Percentiles rank a stretch among this genome's conserved stretches.
Evolutionary conservation across 1,139 yeast genomes (phyloP).

Genomic region (Debaryomyces sp.): DNA sequence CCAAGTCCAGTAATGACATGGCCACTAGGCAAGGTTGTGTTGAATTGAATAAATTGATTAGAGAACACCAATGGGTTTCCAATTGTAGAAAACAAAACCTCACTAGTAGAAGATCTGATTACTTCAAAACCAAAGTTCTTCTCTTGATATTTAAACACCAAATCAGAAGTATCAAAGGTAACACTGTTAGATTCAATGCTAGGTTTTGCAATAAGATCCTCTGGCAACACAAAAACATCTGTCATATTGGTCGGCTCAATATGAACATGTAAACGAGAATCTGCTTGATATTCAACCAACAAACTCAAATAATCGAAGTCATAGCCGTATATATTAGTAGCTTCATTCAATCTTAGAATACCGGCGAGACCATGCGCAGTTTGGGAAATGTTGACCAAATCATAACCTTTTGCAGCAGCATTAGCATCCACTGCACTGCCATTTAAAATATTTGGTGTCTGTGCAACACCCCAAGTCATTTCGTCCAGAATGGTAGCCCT

Average conservation of each 20-base stretch:
- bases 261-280: conserved; percentile 25
- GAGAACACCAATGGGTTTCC: conserved; percentile 34
- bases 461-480: conserved; percentile 19
- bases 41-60: conserved; percentile 33
- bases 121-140: conserved; percentile 30
- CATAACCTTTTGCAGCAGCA: conserved; percentile 27
- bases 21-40: conserved; percentile 27
- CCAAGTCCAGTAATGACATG: conserved; percentile 34
- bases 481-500: conserved; percentile 3
- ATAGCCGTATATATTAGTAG: conserved; percentile 32
- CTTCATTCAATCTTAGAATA: conserved; percentile 22
- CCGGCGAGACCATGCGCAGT: conserved; percentile 25
- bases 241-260: conserved; percentile 28
- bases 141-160: conserved; percentile 22
- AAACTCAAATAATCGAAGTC: conserved; percentile 28
- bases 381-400: conserved; percentile 18
- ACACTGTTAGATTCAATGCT: conserved; percentile 12
- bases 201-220: conserved; percentile 24
- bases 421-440: conserved; percentile 31
- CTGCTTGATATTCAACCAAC: conserved; percentile 29
- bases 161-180: conserved; percentile 19
- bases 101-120: conserved; percentile 25
- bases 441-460: conserved; percentile 28
- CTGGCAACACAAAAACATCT: conserved; percentile 29
- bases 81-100: conserved; percentile 28